A percentile compares a stretch with the other conserved stretches of the same genome.
These are phyloP conservation scores for Chrysanthemum seticuspe DNA, from an alignment of 129 eudicot genomes.

Conservation along the genomic window DNA sequence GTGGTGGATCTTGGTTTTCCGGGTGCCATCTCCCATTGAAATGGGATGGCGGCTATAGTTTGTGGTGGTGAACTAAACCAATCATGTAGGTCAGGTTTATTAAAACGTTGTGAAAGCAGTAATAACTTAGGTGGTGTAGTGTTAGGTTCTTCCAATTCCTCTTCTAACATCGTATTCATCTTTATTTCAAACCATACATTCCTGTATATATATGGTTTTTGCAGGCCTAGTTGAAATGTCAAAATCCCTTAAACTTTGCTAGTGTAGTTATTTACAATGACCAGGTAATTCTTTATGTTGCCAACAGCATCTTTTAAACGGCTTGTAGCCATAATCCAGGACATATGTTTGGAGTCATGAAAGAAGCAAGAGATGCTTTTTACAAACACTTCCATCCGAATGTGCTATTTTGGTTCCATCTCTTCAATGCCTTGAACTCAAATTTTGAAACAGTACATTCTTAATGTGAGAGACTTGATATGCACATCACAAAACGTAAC, in stretches of 20 bases:
- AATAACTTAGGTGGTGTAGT: conserved; percentile 47
- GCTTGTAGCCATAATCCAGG: conserved; percentile 1
- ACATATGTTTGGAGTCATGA: neutral
- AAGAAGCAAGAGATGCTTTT: too few relatives aligned
- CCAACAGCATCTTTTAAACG: conserved; percentile 21
- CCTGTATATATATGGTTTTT: neutral
- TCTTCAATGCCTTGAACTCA: too few relatives aligned
- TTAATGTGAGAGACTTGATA: too few relatives aligned
- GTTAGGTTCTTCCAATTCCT: conserved; percentile 9
- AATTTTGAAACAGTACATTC: too few relatives aligned
- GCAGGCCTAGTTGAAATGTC: conserved; percentile 23
- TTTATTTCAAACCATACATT: neutral
- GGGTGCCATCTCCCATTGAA: conserved; percentile 77
- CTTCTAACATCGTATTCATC: neutral
- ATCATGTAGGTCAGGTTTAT: conserved; percentile 30
- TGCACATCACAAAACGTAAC: too few relatives aligned
- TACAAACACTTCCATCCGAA: too few relatives aligned
- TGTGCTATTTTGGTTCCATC: too few relatives aligned
- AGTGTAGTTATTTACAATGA: conserved; percentile 10
- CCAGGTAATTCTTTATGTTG: conserved; percentile 1
- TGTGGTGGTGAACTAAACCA: conserved; percentile 55
- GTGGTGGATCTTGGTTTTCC: conserved; percentile 55
- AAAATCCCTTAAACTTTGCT: neutral
- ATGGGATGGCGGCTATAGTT: conserved; percentile 52
- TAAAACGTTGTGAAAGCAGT: conserved; percentile 42